Evolutionary conservation across 1,284 basidiomycete species (phyloP).

Genomic region (Ustilago tritici): DNA sequence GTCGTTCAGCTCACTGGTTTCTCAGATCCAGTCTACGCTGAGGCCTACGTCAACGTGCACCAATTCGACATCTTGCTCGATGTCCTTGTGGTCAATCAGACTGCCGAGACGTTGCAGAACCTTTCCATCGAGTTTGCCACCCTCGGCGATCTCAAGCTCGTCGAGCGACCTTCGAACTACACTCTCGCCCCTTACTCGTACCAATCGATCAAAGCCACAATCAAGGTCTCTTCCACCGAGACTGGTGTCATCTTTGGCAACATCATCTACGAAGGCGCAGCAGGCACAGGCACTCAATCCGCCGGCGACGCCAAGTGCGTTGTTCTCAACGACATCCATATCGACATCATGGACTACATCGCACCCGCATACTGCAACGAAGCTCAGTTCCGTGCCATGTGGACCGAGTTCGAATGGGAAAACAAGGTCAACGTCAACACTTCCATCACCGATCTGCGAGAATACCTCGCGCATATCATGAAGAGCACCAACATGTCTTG

Average conservation of each 20-base stretch:
- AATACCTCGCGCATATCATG: slow-evolving; percentile 84
- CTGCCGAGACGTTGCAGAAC: slow-evolving; percentile 92
- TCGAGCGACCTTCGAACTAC: slow-evolving; percentile 91
- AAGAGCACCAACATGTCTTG: slow-evolving; percentile 95
- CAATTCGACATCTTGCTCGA: slow-evolving; percentile 96
- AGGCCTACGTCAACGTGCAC: slow-evolving; percentile 97
- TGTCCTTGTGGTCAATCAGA: slow-evolving; percentile 97
- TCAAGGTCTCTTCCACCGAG: slow-evolving; percentile 88
- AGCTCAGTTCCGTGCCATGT: slow-evolving; percentile 86
- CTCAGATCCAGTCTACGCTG: slow-evolving; percentile 97
- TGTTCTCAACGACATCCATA: slow-evolving; percentile 96
- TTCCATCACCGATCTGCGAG: slow-evolving; percentile 81
- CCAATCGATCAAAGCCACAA: slow-evolving; percentile 98
- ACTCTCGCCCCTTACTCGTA: slow-evolving; percentile 96
- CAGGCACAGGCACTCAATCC: slow-evolving; percentile 55
- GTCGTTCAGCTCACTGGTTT: slow-evolving; percentile 98
- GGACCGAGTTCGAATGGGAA: slow-evolving; percentile 99
- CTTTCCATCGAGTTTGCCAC: slow-evolving; percentile 98
- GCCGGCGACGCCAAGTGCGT: slow-evolving; percentile 76
- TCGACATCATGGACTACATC: slow-evolving; percentile 99
- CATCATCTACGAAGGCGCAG: slow-evolving; percentile 84
- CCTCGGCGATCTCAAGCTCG: slow-evolving; percentile 94
- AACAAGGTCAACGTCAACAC: slow-evolving; percentile 94
- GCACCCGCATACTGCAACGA: slow-evolving; percentile 96
- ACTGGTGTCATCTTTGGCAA: slow-evolving; percentile 98